phyloP scores from a whole-genome alignment of 140 eudicot genomes.

The Oenanthe javanica region DNA sequence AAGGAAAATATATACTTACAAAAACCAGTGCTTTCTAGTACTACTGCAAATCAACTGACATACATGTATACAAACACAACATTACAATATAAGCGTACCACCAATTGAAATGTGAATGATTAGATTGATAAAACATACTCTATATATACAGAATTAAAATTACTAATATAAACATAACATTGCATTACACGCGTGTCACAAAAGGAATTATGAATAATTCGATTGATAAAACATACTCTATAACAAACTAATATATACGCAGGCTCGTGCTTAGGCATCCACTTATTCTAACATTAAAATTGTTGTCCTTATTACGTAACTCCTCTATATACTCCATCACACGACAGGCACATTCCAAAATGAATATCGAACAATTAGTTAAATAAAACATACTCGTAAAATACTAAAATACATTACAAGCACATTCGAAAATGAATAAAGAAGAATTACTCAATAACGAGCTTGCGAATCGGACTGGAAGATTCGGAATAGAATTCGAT shows the following conservation, averaged over 20 bases:
- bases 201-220: background rate
- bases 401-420: background rate
- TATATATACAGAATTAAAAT: too few species aligned
- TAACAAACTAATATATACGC: background rate
- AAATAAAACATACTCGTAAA: background rate
- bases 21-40: background rate
- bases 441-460: conserved; percentile 35
- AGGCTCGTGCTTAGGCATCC: background rate
- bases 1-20: background rate
- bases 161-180: background rate
- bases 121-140: too few species aligned
- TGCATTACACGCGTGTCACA: background rate
- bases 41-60: background rate
- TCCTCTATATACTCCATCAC: background rate
- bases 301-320: background rate
- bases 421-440: background rate
- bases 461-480: conserved; percentile 74
- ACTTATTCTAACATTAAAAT: background rate
- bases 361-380: background rate
- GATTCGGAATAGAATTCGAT: conserved; percentile 50
- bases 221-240: background rate
- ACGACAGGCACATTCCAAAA: background rate
- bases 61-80: too few species aligned
- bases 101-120: background rate
- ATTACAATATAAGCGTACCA: background rate